Evolutionary conservation across 2,329 filamentous ascomycete species (phyloP), one percentile per base, ranked within the genome.

Genomic region (Sporothrix brunneoviolacea): DNA sequence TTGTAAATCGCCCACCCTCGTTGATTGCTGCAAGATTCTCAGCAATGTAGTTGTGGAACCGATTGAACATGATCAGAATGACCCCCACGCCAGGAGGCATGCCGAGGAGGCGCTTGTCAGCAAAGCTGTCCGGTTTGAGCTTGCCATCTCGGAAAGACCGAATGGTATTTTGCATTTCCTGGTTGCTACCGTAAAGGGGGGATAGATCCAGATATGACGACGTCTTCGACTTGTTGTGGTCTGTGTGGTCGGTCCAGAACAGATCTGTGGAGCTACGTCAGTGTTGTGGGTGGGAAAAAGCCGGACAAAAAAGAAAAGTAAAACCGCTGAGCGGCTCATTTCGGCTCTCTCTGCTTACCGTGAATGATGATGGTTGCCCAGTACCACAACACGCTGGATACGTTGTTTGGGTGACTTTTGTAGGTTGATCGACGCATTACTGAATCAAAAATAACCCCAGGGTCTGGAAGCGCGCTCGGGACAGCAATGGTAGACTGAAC

Each of bases 11-110:
- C 15, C 82, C 83, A 39, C 81, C 80, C 60, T 96, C 91, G 60
- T 96, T 95, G 66, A 96, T 91, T n/a, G 76, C 70, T 0, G 86
- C 86, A 16, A 96, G 71, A 54, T 91, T 85, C 48, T 82, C 78
- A 2, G 87, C 90, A 0, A 90, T 80, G 57, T 93, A 77, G 67
- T 97, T 96, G 68, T 96, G 91, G 68, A 94, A 94, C 21, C 83
- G 78, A 60, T 84, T 85, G 68, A 89, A 84, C 85, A 90, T 88
- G 65, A 91, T 76, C 24, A 91, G 68, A 3, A 91, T 60, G 4
- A 87, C 82, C 50, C 80, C 77, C 4, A 86, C 84, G 12, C 85
- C 84, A 0, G 87, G 83, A 0, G 86, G 87, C 60, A 87, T 83
- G 9, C 80, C 83, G 21, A 84, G 67, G 2, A 90, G 69, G 48